Base-by-base conservation (phyloP, 768 basidiomycete genomes). In the Panaeolus cyanescens region DNA sequence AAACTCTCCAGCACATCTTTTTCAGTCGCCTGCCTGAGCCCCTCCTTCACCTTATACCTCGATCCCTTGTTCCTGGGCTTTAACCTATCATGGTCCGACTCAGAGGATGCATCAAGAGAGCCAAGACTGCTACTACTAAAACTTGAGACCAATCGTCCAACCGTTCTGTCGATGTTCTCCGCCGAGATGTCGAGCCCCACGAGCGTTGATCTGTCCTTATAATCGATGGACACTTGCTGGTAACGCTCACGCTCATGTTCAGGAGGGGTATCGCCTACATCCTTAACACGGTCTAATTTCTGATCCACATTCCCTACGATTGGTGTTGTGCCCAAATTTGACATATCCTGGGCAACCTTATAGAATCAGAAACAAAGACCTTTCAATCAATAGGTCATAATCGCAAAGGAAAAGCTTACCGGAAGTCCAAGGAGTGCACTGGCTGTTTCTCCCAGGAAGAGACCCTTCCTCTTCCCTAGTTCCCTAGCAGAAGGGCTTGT, bases 401-500 rank as follows among this genome's bases (percentile, higher is more conserved):
- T 30, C n/a, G n/a, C 6, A 7, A 5, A 15, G 5, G 36, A 56
- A 17, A 30, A 28, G 54, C 63, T 3, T 37, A 66, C 65, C 36
- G 32, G 19, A 19, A 40, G 39, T 20, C 39, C 39, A 17, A 45
- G 30, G 25, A n/a, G 10, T 25, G 59, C 22, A n/a, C 36, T n/a
- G 8, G 8, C 19, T 13, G 63, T 65, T 42, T 64, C 64, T 10
- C 56, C 59, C 62, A 68, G 54, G 17, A 71, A 64, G 20, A 71
- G 63, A 5, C 68, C 70, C 15, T 63, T 65, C 25, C 70, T 66
- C 54, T 70, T 73, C 20, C 63, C 64, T 4, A 68, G 58, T 28
- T 63, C 54, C 31, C 63, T 71, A 12, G 66, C 64, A 31, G 64
- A 67, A 7, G 39, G 60, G 31, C 54, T 66, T 40, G 65, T 25